Evolutionary conservation across 2,329 filamentous ascomycete genomes (phyloP).

Genomic region (Cadophora malorum): DNA sequence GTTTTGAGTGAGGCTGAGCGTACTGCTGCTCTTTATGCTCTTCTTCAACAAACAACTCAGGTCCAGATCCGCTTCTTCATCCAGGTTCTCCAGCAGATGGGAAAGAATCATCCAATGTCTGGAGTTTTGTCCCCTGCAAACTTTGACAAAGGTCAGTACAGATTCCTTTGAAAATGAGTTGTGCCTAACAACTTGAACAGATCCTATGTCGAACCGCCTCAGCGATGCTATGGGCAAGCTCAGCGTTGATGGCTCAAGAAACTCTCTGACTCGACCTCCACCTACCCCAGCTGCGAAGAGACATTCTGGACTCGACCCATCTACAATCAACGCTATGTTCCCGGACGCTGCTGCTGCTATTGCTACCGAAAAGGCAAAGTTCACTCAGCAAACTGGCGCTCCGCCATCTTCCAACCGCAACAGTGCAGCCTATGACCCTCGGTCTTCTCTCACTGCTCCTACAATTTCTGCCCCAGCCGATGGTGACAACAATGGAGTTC

Average conservation of each 20-base stretch:
- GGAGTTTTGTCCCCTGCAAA: slow-evolving; percentile 92
- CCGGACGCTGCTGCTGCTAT: slow-evolving; percentile 98
- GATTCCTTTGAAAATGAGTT: neutral
- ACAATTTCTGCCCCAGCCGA: slow-evolving; percentile 76
- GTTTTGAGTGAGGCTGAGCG: slow-evolving; percentile 96
- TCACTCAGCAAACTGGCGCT: slow-evolving; percentile 92
- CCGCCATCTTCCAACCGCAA: slow-evolving; percentile 91
- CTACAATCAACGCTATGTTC: slow-evolving; percentile 98
- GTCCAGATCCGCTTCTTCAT: slow-evolving; percentile 99
- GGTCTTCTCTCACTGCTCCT: slow-evolving; percentile 73
- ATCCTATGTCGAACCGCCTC: slow-evolving; percentile 95
- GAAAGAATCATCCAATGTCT: slow-evolving; percentile 96
- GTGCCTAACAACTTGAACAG: slow-evolving; percentile 53
- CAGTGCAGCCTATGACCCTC: slow-evolving; percentile 79
- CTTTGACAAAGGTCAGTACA: slow-evolving; percentile 85
- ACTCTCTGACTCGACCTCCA: slow-evolving; percentile 82
- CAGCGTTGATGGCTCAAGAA: slow-evolving; percentile 84
- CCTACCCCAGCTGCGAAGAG: slow-evolving; percentile 82
- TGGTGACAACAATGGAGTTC: slow-evolving; percentile 64
- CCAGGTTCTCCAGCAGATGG: slow-evolving; percentile 98
- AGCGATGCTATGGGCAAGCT: slow-evolving; percentile 97
- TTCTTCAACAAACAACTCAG: slow-evolving; percentile 97
- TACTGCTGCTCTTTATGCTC: slow-evolving; percentile 91
- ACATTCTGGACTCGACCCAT: slow-evolving; percentile 91
- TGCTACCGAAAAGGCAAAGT: slow-evolving; percentile 96